Evolutionary conservation across 805 yeast species (phyloP), one percentile per base, ranked within the genome.

Genomic region (Huiozyma naganishii): DNA sequence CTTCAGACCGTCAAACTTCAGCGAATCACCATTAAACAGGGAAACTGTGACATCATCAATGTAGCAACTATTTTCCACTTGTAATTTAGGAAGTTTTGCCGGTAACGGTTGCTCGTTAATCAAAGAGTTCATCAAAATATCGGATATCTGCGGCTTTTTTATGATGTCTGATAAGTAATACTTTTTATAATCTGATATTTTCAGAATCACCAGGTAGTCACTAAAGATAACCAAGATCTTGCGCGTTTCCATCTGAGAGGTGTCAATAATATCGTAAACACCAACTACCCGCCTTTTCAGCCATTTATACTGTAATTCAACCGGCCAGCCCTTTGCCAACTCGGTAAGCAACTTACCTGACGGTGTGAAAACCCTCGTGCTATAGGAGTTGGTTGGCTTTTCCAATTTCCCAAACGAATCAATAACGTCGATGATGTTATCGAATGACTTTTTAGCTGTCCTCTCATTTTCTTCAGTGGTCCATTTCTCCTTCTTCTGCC

Each of bases 261-360:
- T 52, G 44, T 70, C 68, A 6, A 59, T 52, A 1, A 71, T 70
- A 45, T 76, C 82, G 49, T 72, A 71, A 2, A 89, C 80, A 0
- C 90, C 83, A 8, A 90, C 88, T 3, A 90, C 92, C 47, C 94
- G 73, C 48, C 97, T 70, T 33, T 81, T 75, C 29, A 87, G 59
- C 97, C 96, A 89, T 17, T 95, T 95, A 56, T 79, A 81, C 49
- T 85, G 95, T 27, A 90, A 67, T 50, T 82, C 89, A 0, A 76
- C 65, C 0, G 97, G 97, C 97, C 97, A 89, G 9, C 77, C 79
- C 11, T 76, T 70, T 3, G 95, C 95, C 13, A 88, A 62, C 52
- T 88, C 95, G 0, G 94, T 80, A 41, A 90, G 65, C 3, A 90
- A 71, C 59, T 87, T 88, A 0, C 97, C 97, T 0, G 95, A 80